These are phyloP conservation scores for Salinomyces thailandicus DNA, from an alignment of 2,329 filamentous ascomycete genomes.

Conservation along the genomic window DNA sequence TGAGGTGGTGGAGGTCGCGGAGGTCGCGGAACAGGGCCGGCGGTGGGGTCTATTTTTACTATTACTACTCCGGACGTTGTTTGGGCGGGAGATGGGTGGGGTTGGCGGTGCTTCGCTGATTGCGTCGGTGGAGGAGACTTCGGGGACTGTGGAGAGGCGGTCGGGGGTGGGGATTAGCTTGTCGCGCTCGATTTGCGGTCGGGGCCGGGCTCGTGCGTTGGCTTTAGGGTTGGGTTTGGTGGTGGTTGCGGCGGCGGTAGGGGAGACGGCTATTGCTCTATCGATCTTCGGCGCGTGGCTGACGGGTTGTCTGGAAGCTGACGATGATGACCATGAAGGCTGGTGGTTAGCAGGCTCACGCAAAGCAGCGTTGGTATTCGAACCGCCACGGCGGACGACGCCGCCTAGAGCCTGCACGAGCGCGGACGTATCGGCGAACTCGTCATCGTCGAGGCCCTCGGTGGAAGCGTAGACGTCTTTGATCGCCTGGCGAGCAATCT, in stretches of 20 bases:
- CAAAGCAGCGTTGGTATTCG: neutral
- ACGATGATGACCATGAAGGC: neutral
- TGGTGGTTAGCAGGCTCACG: neutral
- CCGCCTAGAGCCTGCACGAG: slow-evolving; percentile 75
- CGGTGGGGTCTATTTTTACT: slow-evolving; percentile 10
- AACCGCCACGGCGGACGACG: slow-evolving; percentile 69
- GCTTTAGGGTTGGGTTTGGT: too few species aligned
- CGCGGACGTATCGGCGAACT: slow-evolving; percentile 84
- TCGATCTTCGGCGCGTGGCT: slow-evolving; percentile 14
- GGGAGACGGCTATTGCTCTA: slow-evolving; percentile 24
- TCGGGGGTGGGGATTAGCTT: slow-evolving; percentile 18
- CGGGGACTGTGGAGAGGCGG: slow-evolving; percentile 24
- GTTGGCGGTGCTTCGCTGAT: slow-evolving; percentile 6
- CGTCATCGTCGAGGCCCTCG: slow-evolving; percentile 89
- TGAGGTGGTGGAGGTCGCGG: slow-evolving; percentile 14
- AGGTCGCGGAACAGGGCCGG: neutral
- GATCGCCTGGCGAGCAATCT: slow-evolving; percentile 71
- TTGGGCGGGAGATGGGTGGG: slow-evolving; percentile 19
- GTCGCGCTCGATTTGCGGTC: slow-evolving; percentile 3
- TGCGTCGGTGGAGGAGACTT: slow-evolving; percentile 16
- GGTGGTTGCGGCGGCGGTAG: slow-evolving; percentile 9
- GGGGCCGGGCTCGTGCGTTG: too few species aligned
- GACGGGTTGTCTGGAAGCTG: slow-evolving; percentile 1
- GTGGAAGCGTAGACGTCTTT: slow-evolving; percentile 82
- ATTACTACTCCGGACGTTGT: too few species aligned